Evolutionary conservation across 768 basidiomycete species (phyloP).

Genomic region (Tulasnella sp.): DNA sequence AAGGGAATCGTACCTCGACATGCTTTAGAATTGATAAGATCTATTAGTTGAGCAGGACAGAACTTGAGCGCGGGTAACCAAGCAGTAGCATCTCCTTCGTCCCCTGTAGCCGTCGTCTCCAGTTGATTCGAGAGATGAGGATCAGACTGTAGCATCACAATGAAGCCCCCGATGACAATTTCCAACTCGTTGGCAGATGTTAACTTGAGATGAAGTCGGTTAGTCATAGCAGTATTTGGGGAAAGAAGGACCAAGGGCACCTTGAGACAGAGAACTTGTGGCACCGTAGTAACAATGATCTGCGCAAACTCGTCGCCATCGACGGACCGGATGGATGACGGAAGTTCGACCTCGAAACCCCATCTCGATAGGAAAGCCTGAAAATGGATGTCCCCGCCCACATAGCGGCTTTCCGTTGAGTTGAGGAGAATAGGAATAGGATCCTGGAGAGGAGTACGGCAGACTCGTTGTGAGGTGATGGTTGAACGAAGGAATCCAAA

Average conservation of each 20-base stretch:
- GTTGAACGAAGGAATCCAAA: background rate
- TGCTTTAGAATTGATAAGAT: slow-evolving; percentile 88
- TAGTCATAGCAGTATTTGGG: slow-evolving; percentile 16
- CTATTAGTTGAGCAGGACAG: slow-evolving; percentile 75
- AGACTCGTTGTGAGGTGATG: background rate
- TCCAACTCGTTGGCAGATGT: slow-evolving; percentile 55
- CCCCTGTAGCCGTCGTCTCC: background rate
- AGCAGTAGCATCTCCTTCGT: background rate
- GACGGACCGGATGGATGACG: slow-evolving; percentile 2
- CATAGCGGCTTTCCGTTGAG: background rate
- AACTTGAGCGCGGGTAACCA: slow-evolving; percentile 69
- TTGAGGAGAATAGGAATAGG: background rate
- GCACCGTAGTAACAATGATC: slow-evolving; percentile 1
- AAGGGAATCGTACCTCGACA: slow-evolving; percentile 57
- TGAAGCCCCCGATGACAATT: slow-evolving; percentile 61
- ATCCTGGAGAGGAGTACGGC: background rate
- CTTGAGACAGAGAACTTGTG: background rate
- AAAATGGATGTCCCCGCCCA: background rate
- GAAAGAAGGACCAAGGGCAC: slow-evolving; percentile 38
- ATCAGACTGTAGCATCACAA: slow-evolving; percentile 50
- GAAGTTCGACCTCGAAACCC: slow-evolving; percentile 23
- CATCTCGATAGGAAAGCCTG: slow-evolving; percentile 22
- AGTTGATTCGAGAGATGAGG: slow-evolving; percentile 21
- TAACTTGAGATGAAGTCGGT: slow-evolving; percentile 21
- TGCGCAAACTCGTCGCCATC: slow-evolving; percentile 18